phyloP scores from a whole-genome alignment of 2,329 filamentous ascomycete genomes.

The Xylariales sp. region DNA sequence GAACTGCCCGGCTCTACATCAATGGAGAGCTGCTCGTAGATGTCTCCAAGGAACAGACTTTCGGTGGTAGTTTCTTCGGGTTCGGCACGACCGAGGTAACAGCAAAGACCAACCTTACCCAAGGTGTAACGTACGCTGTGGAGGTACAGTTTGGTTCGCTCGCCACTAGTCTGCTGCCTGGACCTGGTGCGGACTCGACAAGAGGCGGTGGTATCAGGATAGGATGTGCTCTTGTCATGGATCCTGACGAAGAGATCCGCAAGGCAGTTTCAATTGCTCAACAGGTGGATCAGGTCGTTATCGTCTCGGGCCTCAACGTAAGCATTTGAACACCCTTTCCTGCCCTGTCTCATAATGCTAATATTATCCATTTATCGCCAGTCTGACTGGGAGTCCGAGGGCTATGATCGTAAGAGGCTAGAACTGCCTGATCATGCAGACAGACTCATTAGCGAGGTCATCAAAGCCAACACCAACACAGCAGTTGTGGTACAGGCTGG shows the following conservation, averaged over 20 bases:
- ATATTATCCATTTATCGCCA: too few relatives aligned
- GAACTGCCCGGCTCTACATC: constrained; percentile 59
- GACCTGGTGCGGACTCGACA: constrained; percentile 43
- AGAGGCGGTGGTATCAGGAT: constrained; percentile 58
- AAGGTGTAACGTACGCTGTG: constrained; percentile 53
- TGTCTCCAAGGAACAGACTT: constrained; percentile 60
- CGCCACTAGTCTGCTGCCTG: constrained; percentile 47
- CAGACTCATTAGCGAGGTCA: constrained; percentile 61
- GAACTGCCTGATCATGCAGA: constrained; percentile 71
- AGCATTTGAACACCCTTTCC: too few relatives aligned
- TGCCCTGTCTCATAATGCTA: too few relatives aligned
- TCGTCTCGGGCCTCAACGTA: constrained; percentile 74
- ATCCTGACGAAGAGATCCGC: constrained; percentile 54
- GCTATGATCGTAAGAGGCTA: constrained; percentile 72
- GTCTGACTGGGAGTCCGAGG: constrained; percentile 79
- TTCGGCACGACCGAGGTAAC: constrained; percentile 61
- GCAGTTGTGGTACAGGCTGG: constrained; percentile 74
- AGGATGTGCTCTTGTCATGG: constrained; percentile 54
- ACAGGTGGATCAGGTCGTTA: constrained; percentile 69
- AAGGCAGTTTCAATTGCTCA: constrained; percentile 64
- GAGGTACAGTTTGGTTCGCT: constrained; percentile 54
- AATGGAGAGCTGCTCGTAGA: constrained; percentile 60
- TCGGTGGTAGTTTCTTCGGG: constrained; percentile 62
- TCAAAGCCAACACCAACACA: constrained; percentile 63
- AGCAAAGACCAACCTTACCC: constrained; percentile 51